Conservation (phyloP, 768 basidiomycete genomes). For the Tricholoma matsutake region DNA sequence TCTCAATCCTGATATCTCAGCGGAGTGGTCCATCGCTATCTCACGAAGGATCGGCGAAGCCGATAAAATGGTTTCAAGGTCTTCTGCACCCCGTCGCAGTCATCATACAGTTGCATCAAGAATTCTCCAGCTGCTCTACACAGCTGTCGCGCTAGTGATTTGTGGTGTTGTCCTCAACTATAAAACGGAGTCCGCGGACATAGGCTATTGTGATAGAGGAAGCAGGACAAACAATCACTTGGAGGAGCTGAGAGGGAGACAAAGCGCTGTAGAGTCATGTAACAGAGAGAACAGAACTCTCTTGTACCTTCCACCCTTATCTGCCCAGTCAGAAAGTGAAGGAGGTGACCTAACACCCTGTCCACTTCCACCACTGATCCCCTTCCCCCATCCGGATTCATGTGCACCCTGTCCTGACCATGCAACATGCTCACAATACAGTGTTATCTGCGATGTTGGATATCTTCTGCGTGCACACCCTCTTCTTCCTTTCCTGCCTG, state of each 20-base stretch:
- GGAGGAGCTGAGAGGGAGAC: slow-evolving; percentile 42
- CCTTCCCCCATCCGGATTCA: slow-evolving; percentile 52
- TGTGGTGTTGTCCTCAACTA: slow-evolving; percentile 42
- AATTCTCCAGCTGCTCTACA: slow-evolving; percentile 41
- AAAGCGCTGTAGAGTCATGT: slow-evolving; percentile 52
- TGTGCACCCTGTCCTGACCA: slow-evolving; percentile 77
- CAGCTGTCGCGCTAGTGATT: slow-evolving; percentile 32
- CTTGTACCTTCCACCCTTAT: slow-evolving; percentile 27
- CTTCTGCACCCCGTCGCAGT: slow-evolving; percentile 7
- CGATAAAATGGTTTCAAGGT: slow-evolving; percentile 14
- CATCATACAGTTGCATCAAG: slow-evolving; percentile 20
- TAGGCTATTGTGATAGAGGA: slow-evolving; percentile 76
- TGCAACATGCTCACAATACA: slow-evolving; percentile 55
- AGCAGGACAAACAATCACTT: slow-evolving; percentile 56
- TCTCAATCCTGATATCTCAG: slow-evolving; percentile 7
- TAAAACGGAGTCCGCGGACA: slow-evolving; percentile 63
- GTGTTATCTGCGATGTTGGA: slow-evolving; percentile 63
- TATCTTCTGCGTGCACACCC: slow-evolving; percentile 65
- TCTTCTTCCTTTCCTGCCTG: slow-evolving; percentile 49
- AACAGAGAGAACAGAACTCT: slow-evolving; percentile 52
- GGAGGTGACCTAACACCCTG: slow-evolving; percentile 39
- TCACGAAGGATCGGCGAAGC: slow-evolving; percentile 38
- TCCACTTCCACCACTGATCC: slow-evolving; percentile 51
- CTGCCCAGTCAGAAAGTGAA: slow-evolving; percentile 13
- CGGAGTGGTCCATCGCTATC: slow-evolving; percentile 21